These are phyloP conservation scores for Hemerocallis citrina DNA, from an alignment of 106 monocot genomes.

Conservation along the genomic window DNA sequence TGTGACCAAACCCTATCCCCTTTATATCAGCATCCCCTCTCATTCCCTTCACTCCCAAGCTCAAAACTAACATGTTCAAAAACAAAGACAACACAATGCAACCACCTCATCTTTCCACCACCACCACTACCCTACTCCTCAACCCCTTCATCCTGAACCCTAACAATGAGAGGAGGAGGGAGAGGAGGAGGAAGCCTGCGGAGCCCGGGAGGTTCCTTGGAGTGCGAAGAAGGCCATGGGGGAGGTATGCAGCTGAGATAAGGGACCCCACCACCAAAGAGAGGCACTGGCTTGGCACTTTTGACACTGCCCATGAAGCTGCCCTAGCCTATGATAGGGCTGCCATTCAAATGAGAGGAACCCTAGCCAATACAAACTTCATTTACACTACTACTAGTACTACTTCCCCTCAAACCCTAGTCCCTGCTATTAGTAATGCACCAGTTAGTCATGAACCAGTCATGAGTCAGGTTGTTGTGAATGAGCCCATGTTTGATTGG, in stretches of 20 bases:
- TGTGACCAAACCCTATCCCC: too few species aligned
- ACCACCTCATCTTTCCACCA: neutral
- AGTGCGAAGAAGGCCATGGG: slow-evolving; percentile 55
- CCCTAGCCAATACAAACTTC: slow-evolving; percentile 67
- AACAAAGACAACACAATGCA: neutral
- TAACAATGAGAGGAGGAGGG: slow-evolving; percentile 1
- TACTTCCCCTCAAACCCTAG: slow-evolving; percentile 6
- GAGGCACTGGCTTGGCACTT: slow-evolving; percentile 61
- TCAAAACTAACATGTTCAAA: neutral
- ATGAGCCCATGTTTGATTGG: neutral
- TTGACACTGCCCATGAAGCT: slow-evolving; percentile 61
- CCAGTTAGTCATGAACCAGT: slow-evolving; percentile 1
- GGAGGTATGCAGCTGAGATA: slow-evolving; percentile 62
- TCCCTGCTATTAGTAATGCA: neutral
- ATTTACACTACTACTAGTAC: slow-evolving; percentile 22
- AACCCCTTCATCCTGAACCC: neutral
- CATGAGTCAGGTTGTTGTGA: neutral
- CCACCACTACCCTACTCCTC: neutral
- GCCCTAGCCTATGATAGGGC: slow-evolving; percentile 61
- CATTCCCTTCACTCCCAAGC: too few species aligned
- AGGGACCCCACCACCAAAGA: slow-evolving; percentile 60
- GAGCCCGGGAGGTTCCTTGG: slow-evolving; percentile 69
- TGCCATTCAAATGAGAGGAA: slow-evolving; percentile 51
- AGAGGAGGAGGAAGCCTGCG: slow-evolving; percentile 30
- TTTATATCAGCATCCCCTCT: too few species aligned